phyloP scores from a whole-genome alignment of 495 filamentous ascomycete species.

The Trichoderma asperelloides region DNA sequence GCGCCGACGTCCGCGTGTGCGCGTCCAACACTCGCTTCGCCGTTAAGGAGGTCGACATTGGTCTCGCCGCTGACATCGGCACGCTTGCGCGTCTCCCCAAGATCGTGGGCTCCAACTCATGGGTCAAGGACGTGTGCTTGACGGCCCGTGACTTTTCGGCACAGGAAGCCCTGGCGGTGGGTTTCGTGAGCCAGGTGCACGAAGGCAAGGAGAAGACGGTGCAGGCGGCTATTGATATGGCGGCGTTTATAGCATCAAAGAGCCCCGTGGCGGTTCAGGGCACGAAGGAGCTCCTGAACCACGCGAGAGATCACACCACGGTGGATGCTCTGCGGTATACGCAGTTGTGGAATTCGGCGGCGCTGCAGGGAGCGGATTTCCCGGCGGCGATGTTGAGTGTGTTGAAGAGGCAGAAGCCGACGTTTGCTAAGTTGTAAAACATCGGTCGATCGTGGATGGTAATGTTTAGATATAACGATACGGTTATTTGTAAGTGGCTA shows the following conservation, averaged over 20 bases:
- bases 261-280: constrained; percentile 87
- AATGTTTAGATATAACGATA: background rate
- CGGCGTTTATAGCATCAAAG: constrained; percentile 62
- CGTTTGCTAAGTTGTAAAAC: constrained; percentile 72
- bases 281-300: constrained; percentile 90
- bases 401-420: constrained; percentile 69
- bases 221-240: constrained; percentile 55
- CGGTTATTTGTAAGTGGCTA: background rate
- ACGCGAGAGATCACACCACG: constrained; percentile 66
- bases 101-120: constrained; percentile 63
- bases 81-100: constrained; percentile 81
- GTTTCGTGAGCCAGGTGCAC: constrained; percentile 75
- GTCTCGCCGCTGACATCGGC: constrained; percentile 87
- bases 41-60: constrained; percentile 95
- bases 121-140: constrained; percentile 87
- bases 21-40: constrained; percentile 54
- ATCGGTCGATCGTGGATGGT: background rate
- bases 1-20: constrained; percentile 73
- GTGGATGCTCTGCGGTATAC: constrained; percentile 82
- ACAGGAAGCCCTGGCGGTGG: constrained; percentile 71
- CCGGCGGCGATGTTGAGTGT: constrained; percentile 63
- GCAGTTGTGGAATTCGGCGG: constrained; percentile 73
- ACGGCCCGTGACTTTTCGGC: constrained; percentile 69
- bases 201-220: constrained; percentile 55
- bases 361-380: constrained; percentile 75